These are phyloP conservation scores for Apophysomyces sp. DNA, from an alignment of 371 early-diverging fungal species.

Conservation along the genomic window DNA sequence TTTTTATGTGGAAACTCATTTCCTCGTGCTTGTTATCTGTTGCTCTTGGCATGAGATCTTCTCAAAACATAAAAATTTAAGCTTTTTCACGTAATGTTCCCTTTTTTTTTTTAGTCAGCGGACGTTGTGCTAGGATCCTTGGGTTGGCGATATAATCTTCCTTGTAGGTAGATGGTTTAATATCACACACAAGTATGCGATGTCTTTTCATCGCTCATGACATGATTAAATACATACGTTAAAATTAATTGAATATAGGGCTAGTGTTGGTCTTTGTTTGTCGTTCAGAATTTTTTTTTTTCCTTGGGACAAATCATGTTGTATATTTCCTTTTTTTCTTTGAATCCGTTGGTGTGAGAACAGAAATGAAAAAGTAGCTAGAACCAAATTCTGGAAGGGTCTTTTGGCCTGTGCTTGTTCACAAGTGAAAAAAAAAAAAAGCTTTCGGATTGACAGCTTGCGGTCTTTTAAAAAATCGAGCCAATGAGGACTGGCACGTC, in stretches of 20 bases:
- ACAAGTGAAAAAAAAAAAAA: background rate
- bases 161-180: background rate
- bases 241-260: background rate
- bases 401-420: background rate
- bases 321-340: background rate
- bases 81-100: background rate
- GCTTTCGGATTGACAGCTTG: background rate
- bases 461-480: background rate
- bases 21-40: constrained; percentile 1
- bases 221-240: background rate
- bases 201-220: too few species aligned
- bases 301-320: background rate
- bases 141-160: background rate
- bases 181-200: too few species aligned
- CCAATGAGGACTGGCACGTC: constrained; percentile 1
- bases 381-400: background rate
- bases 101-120: background rate
- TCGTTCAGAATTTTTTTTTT: too few species aligned
- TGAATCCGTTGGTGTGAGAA: background rate
- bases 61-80: background rate
- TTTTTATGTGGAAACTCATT: background rate
- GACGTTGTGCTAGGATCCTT: background rate
- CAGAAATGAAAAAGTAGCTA: background rate
- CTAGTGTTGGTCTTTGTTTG: background rate
- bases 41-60: background rate